phyloP scores from a whole-genome alignment of 2,329 filamentous ascomycete genomes.

The Keithomyces neogunnii region DNA sequence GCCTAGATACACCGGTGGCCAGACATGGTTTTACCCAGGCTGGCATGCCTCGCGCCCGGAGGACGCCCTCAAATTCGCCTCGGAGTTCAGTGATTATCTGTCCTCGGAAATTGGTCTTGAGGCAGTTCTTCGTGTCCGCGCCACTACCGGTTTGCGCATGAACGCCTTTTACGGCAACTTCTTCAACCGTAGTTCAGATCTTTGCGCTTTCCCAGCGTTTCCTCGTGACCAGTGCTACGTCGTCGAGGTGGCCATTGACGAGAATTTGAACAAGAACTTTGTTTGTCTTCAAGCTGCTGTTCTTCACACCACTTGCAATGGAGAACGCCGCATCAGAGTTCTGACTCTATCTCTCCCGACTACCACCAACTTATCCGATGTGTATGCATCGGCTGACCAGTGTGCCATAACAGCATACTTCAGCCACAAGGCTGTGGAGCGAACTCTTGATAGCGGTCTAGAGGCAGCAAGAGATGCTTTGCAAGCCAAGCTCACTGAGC shows the following conservation, averaged over 20 bases:
- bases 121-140: conserved; percentile 88
- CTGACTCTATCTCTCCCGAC: conserved; percentile 90
- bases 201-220: conserved; percentile 97
- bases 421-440: conserved; percentile 95
- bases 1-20: conserved; percentile 90
- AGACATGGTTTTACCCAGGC: conserved; percentile 97
- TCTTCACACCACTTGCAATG: conserved; percentile 94
- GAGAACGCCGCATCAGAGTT: conserved; percentile 89
- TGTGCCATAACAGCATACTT: conserved; percentile 89
- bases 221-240: conserved; percentile 96
- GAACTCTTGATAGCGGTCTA: conserved; percentile 73
- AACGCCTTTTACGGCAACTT: conserved; percentile 99
- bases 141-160: conserved; percentile 91
- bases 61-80: conserved; percentile 95
- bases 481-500: conserved; percentile 84
- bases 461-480: conserved; percentile 87
- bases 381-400: conserved; percentile 93
- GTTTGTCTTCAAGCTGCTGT: conserved; percentile 92
- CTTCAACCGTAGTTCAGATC: conserved; percentile 95
- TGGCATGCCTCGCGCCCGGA: conserved; percentile 93
- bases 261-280: conserved; percentile 83
- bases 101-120: conserved; percentile 94
- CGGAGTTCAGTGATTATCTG: conserved; percentile 94
- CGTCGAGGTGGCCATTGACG: conserved; percentile 95
- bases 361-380: conserved; percentile 78